Percentiles rank a stretch among this genome's conserved stretches.
These are phyloP conservation scores for Mycena galopus DNA, from an alignment of 768 basidiomycete genomes.

Conservation along the genomic window DNA sequence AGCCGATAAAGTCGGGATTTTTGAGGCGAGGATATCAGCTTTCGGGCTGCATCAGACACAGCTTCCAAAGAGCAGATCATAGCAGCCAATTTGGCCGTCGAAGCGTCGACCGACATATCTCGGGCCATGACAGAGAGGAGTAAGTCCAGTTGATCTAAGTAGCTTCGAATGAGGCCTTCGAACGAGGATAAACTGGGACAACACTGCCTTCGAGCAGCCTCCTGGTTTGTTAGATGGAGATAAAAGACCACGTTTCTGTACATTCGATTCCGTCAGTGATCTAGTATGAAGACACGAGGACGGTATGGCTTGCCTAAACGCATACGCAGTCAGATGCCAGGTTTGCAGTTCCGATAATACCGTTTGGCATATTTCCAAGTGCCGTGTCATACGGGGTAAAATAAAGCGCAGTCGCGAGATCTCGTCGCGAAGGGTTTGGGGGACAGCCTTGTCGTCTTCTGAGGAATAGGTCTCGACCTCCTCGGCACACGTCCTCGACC, in stretches of 20 bases:
- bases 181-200: not conserved
- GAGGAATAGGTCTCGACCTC: not conserved
- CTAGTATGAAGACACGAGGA: not conserved
- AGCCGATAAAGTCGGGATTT: conserved; percentile 9
- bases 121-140: conserved; percentile 5
- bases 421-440: conserved; percentile 4
- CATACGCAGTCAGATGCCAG: conserved; percentile 8
- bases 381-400: not conserved
- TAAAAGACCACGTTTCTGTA: conserved; percentile 7
- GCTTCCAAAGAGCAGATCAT: conserved; percentile 4
- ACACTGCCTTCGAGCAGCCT: not conserved
- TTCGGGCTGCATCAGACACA: not conserved
- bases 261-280: not conserved
- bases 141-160: conserved; percentile 13
- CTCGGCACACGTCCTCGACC: not conserved
- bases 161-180: conserved; percentile 15
- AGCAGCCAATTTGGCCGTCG: conserved; percentile 7
- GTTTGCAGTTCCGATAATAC: conserved; percentile 8
- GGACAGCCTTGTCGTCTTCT: not conserved
- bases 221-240: conserved; percentile 5
- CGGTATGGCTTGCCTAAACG: conserved; percentile 17
- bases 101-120: conserved; percentile 1
- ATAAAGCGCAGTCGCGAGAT: not conserved
- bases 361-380: conserved; percentile 7
- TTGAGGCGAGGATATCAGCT: conserved; percentile 5